Evolutionary conservation across 2,329 filamentous ascomycete species (phyloP).

Genomic region (Scleromitrula shiraiana): DNA sequence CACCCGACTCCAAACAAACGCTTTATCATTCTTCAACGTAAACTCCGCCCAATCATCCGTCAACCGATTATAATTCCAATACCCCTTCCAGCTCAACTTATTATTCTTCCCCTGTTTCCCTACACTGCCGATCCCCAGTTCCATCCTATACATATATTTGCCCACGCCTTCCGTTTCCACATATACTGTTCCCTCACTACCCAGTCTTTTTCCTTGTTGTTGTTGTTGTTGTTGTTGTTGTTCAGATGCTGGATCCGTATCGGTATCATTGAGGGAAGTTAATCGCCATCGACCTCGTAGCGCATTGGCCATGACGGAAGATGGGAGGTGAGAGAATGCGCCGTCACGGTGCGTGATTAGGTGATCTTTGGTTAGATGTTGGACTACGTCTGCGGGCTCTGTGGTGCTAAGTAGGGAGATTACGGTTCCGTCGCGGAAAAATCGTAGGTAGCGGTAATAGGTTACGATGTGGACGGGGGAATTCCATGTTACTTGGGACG

Average conservation of each 20-base stretch:
- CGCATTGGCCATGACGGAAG: constrained; percentile 57
- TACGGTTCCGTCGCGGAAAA: constrained; percentile 81
- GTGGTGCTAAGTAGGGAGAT: constrained; percentile 73
- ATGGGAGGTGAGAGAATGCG: constrained; percentile 31
- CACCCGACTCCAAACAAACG: constrained; percentile 61
- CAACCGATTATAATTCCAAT: constrained; percentile 82
- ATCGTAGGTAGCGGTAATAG: constrained; percentile 93
- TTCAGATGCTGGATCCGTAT: too few relatives aligned
- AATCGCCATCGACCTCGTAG: constrained; percentile 59
- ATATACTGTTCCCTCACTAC: constrained; percentile 58
- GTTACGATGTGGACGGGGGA: constrained; percentile 91
- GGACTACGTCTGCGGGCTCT: constrained; percentile 82
- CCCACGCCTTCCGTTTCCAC: constrained; percentile 82
- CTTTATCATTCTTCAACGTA: constrained; percentile 51
- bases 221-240: too few relatives aligned
- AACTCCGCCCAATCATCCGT: constrained; percentile 92
- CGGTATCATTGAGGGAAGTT: constrained; percentile 26
- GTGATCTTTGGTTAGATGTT: constrained; percentile 67
- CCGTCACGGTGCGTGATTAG: constrained; percentile 34
- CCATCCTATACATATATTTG: constrained; percentile 81
- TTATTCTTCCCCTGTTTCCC: constrained; percentile 66
- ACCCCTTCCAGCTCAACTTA: constrained; percentile 80
- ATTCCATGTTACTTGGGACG: constrained; percentile 65
- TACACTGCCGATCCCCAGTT: constrained; percentile 60
- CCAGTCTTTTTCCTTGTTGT: constrained; percentile 34